These are phyloP conservation scores for Scleromitrula shiraiana DNA, from an alignment of 2,329 filamentous ascomycete species.

Conservation along the genomic window DNA sequence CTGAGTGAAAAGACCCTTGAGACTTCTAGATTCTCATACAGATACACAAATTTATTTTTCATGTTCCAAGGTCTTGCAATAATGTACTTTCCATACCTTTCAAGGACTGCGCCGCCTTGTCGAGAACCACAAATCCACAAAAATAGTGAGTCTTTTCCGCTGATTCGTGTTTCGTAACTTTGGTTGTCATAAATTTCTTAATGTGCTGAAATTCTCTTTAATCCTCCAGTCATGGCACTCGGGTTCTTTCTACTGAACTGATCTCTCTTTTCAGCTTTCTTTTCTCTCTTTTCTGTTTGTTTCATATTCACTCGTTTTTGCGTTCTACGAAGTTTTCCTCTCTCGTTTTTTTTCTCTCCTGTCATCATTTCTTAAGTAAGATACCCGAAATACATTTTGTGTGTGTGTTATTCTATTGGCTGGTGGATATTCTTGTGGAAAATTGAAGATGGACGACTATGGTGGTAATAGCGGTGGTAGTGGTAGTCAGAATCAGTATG, in stretches of 20 bases:
- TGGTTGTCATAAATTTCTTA: not conserved
- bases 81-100: not conserved
- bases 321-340: not conserved
- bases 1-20: too few species aligned
- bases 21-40: too few species aligned
- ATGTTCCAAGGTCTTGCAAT: too few species aligned
- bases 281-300: not conserved
- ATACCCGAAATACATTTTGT: not conserved
- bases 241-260: too few species aligned
- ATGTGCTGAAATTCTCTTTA: slow-evolving; percentile 6
- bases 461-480: not conserved
- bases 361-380: not conserved
- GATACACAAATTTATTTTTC: too few species aligned
- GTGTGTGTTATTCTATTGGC: not conserved
- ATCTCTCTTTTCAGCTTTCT: not conserved
- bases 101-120: slow-evolving; percentile 9
- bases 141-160: not conserved
- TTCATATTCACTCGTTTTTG: slow-evolving; percentile 3
- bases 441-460: not conserved
- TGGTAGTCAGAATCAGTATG: not conserved
- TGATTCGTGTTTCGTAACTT: not conserved
- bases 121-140: slow-evolving; percentile 2
- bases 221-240: too few species aligned
- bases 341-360: not conserved
- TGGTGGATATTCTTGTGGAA: not conserved